Base-by-base conservation (phyloP, 2,329 filamentous ascomycete species). In the Neocatenulostroma microsporum region DNA sequence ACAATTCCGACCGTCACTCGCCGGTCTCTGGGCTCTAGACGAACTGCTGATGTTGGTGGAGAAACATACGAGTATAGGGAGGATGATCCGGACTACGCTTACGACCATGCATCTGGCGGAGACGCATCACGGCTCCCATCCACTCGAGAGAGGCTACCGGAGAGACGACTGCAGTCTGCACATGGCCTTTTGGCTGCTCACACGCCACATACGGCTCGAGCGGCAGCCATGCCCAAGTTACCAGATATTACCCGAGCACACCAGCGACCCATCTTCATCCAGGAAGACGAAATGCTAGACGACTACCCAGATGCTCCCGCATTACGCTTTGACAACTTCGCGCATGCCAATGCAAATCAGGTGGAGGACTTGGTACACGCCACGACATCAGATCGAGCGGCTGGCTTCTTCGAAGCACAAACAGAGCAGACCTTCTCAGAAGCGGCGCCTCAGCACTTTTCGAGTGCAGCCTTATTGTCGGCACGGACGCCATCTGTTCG, bases 221-320 rank as follows among this genome's bases (percentile, higher is more conserved):
- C 30, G 20, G 11, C 21, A 15, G 26, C 27, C 11, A 23, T 14
- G 20, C 25, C 23, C 5, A 15, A 23, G 9, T n/a, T n/a, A n/a
- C n/a, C n/a, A n/a, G n/a, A n/a, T n/a, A n/a, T n/a, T n/a, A n/a
- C n/a, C n/a, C n/a, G n/a, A n/a, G n/a, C n/a, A n/a, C n/a, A n/a
- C n/a, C n/a, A n/a, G n/a, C n/a, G n/a, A n/a, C n/a, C n/a, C n/a
- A 28, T 29, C 9, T 32, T 12, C 8, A 18, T 20, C 21, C 19
- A 31, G 7, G 32, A 42, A 2, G 43, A 39, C 10, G 43, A 44
- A 18, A 44, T 42, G 39, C 39, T 45, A 19, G 37, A 46, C 13
- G n/a, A 45, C 12, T n/a, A 30, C 10, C 33, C 32, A 14, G 21
- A 12, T 7, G 27, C 18, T 12, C 31, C 32, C n/a, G n/a, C n/a